Evolutionary conservation across 257 asterid species (phyloP).

Genomic region (Solanum paucissectum): DNA sequence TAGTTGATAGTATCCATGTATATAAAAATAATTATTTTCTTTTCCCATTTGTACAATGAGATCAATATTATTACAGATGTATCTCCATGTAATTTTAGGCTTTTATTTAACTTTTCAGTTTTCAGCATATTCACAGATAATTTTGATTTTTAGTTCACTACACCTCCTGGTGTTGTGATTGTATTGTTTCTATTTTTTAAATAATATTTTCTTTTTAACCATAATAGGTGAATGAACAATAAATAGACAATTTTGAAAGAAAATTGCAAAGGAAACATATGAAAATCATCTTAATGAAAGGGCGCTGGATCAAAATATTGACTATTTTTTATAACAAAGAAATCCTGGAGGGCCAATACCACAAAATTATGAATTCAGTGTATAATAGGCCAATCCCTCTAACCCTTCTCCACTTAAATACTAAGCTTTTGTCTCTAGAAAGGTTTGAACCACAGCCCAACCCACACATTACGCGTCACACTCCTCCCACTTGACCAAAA

Average conservation of each 20-base stretch:
- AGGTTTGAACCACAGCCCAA: not conserved
- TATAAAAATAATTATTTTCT: not conserved
- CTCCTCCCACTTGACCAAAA: not conserved
- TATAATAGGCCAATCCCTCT: not conserved
- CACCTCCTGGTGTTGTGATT: not conserved
- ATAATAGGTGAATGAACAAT: not conserved
- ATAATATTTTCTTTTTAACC: not conserved
- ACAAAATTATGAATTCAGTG: not conserved
- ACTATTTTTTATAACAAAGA: not conserved
- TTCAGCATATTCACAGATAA: not conserved
- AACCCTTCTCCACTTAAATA: not conserved
- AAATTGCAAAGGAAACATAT: not conserved
- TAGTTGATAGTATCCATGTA: not conserved
- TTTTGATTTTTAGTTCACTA: not conserved
- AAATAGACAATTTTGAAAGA: not conserved
- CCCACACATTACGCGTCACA: not conserved
- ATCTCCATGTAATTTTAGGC: not conserved
- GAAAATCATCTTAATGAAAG: not conserved
- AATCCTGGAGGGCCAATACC: not conserved
- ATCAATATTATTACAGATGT: not conserved
- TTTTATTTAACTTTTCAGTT: not conserved
- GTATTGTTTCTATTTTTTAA: not conserved
- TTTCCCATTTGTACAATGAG: not conserved
- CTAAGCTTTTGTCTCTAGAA: not conserved
- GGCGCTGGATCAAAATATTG: not conserved